phyloP scores from a whole-genome alignment of 192 early-diverging fungal species.

The Lobosporangium transversale region DNA sequence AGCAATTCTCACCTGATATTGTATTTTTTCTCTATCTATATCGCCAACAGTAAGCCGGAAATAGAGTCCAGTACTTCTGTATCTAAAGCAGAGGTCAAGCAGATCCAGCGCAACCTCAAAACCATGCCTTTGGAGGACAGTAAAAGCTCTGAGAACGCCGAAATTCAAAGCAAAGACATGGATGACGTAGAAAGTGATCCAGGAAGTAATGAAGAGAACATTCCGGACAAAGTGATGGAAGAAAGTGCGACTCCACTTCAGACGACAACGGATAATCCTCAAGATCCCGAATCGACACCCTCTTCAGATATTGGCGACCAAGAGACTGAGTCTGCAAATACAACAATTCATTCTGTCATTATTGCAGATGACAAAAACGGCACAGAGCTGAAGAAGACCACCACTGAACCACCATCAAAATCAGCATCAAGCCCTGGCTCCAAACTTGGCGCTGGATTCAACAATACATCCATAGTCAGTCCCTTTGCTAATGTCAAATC shows the following conservation, averaged over 20 bases:
- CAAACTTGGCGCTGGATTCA: conserved; percentile 20
- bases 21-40: not conserved
- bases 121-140: conserved; percentile 49
- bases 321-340: conserved; percentile 6
- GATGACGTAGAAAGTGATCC: conserved; percentile 48
- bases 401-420: not conserved
- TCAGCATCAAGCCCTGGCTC: conserved; percentile 2
- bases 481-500: conserved; percentile 32
- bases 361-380: not conserved
- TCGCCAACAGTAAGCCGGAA: conserved; percentile 32
- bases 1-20: not conserved
- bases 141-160: not conserved
- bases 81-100: conserved; percentile 47
- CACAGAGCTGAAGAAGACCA: conserved; percentile 2
- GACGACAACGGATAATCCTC: conserved; percentile 3
- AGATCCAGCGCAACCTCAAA: conserved; percentile 45
- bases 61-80: conserved; percentile 12
- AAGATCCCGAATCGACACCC: conserved; percentile 11
- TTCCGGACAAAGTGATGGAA: conserved; percentile 31
- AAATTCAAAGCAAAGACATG: conserved; percentile 32
- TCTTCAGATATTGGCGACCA: conserved; percentile 12
- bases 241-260: conserved; percentile 9
- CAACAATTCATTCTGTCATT: not conserved
- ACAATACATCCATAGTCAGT: conserved; percentile 26
- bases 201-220: conserved; percentile 24